Evolutionary conservation across 306 rosid species (phyloP).

Genomic region (Glycine latifolia): DNA sequence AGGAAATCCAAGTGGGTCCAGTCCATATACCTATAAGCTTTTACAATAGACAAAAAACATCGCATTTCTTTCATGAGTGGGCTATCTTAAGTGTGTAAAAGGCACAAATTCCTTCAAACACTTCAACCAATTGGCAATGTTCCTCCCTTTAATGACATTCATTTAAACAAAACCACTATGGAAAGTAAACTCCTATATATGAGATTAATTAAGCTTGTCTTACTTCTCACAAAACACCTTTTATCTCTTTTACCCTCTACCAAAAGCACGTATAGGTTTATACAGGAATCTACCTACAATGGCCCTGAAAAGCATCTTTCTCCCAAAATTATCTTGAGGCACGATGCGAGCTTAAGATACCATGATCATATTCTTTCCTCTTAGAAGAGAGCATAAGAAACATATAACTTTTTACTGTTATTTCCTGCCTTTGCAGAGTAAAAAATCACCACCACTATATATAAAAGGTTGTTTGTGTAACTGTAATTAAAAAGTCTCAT

Average conservation of each 20-base stretch:
- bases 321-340: not conserved
- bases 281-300: conserved; percentile 50
- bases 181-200: conserved; percentile 23
- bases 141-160: conserved; percentile 41
- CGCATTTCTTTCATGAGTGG: conserved; percentile 51
- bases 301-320: conserved; percentile 55
- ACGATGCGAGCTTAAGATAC: conserved; percentile 26
- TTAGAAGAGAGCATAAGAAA: conserved; percentile 32
- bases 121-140: conserved; percentile 38
- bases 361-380: conserved; percentile 44
- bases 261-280: conserved; percentile 34
- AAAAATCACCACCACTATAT: conserved; percentile 11
- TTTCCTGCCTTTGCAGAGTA: conserved; percentile 23
- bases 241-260: not conserved
- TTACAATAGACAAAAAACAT: conserved; percentile 33
- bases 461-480: not conserved
- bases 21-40: conserved; percentile 22
- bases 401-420: conserved; percentile 42
- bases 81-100: conserved; percentile 21
- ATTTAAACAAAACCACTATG: not conserved
- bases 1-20: conserved; percentile 48
- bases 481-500: not conserved
- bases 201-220: conserved; percentile 23
- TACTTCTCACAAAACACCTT: conserved; percentile 23
- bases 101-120: conserved; percentile 48